A percentile compares a stretch with the other conserved stretches of the same genome.
Evolutionary conservation across 352 stramenopile species (phyloP).

Genomic region (Globisporangium echinulatum): DNA sequence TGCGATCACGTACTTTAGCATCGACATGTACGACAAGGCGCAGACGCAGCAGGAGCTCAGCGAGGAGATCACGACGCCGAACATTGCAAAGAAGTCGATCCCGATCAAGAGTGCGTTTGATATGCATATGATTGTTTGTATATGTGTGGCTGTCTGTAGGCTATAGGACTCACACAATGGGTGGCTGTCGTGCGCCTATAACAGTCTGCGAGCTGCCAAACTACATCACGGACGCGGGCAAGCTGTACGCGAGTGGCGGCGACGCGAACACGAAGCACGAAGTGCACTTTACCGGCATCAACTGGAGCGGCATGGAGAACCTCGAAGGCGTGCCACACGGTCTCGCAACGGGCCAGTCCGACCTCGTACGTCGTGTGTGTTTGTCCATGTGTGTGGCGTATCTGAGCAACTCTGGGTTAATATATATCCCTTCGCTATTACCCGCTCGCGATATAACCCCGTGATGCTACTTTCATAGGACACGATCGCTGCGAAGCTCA

Average conservation of each 20-base stretch:
- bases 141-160: not conserved
- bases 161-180: not conserved
- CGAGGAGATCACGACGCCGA: conserved; percentile 31
- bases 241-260: conserved; percentile 59
- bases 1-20: conserved; percentile 61
- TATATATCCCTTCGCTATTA: no score
- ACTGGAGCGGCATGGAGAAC: conserved; percentile 87
- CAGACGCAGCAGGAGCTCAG: conserved; percentile 60
- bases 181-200: not conserved
- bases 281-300: conserved; percentile 79
- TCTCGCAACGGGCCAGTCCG: conserved; percentile 55
- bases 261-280: conserved; percentile 44
- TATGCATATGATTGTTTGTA: not conserved
- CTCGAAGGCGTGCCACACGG: conserved; percentile 68
- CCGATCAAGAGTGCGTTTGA: conserved; percentile 35
- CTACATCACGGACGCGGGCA: conserved; percentile 49
- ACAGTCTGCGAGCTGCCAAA: conserved; percentile 65
- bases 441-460: no score
- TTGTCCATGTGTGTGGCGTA: not conserved
- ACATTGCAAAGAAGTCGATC: conserved; percentile 24
- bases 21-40: conserved; percentile 51
- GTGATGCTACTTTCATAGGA: conserved; percentile 18
- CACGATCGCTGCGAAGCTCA: conserved; percentile 50
- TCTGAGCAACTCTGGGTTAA: no score
- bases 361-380: conserved; percentile 24